A percentile compares a stretch with the other conserved stretches of the same genome.
Conservation (phyloP, 768 basidiomycete genomes). For the Boletus subparvulus region DNA sequence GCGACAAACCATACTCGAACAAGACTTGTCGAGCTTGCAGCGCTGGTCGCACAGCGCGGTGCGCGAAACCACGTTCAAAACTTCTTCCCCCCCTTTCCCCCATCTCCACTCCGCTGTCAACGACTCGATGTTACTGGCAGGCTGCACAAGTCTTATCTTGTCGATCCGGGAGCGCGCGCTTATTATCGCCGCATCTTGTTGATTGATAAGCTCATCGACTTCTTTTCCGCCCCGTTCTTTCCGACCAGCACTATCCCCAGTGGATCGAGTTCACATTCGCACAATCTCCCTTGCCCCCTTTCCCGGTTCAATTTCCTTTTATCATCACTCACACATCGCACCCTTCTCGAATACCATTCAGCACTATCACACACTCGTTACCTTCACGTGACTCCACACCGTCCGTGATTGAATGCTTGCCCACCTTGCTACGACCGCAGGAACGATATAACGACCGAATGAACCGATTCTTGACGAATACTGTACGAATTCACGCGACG, state of each 20-base stretch:
- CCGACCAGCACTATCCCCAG: conserved; percentile 22
- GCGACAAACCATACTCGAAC: conserved; percentile 16
- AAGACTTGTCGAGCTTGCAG: conserved; percentile 27
- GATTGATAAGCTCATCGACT: conserved; percentile 43
- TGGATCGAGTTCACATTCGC: conserved; percentile 29
- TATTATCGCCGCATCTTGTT: conserved; percentile 38
- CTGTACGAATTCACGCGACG: conserved; percentile 31
- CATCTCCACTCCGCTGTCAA: conserved; percentile 29
- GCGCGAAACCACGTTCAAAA: conserved; percentile 27
- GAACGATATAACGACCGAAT: conserved; percentile 34
- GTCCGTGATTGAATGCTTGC: conserved; percentile 18
- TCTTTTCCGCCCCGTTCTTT: conserved; percentile 28
- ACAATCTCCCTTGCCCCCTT: conserved; percentile 24
- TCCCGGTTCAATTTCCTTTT: conserved; percentile 15
- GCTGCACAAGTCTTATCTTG: conserved; percentile 27
- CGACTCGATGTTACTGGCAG: conserved; percentile 41
- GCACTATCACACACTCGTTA: conserved; percentile 14
- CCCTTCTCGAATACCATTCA: conserved; percentile 25
- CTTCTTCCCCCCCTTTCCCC: not conserved
- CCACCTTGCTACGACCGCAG: conserved; percentile 33
- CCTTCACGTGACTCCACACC: conserved; percentile 16
- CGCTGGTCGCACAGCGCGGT: conserved; percentile 38
- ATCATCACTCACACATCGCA: conserved; percentile 21
- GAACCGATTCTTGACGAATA: conserved; percentile 39
- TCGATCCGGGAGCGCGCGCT: conserved; percentile 37